Percentiles rank a stretch among this genome's conserved stretches.
Conservation (phyloP, 1,139 yeast species). For the Petasospora fabianii region DNA sequence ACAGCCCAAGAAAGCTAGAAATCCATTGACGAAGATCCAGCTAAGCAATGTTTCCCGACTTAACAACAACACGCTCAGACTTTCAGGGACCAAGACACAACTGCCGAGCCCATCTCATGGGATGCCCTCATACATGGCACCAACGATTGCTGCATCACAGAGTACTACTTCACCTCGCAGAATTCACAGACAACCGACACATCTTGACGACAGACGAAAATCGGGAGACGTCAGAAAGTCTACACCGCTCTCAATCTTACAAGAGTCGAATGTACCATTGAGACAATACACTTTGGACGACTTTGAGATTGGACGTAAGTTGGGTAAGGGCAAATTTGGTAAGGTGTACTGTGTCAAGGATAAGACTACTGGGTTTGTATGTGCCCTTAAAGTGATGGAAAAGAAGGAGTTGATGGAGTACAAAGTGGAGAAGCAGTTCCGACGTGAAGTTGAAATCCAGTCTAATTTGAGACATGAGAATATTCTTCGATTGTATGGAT, state of each 20-base stretch:
- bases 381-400: constrained; percentile 90
- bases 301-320: constrained; percentile 81
- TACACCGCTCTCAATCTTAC: constrained; percentile 24
- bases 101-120: constrained; percentile 1
- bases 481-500: constrained; percentile 77
- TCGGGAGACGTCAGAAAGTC: constrained; percentile 16
- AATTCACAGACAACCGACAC: constrained; percentile 10
- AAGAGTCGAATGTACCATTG: constrained; percentile 24
- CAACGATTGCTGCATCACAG: constrained; percentile 27
- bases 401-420: constrained; percentile 71
- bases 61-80: constrained; percentile 7
- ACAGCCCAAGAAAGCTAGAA: constrained; percentile 6
- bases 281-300: constrained; percentile 42
- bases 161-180: constrained; percentile 23
- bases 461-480: constrained; percentile 72
- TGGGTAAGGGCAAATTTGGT: constrained; percentile 94
- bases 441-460: constrained; percentile 91
- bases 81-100: constrained; percentile 12
- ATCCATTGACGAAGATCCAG: constrained; percentile 20
- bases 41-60: constrained; percentile 11
- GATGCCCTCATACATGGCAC: constrained; percentile 28
- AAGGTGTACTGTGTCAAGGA: constrained; percentile 88
- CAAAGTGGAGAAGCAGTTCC: constrained; percentile 81
- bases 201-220: constrained; percentile 8
- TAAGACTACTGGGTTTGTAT: constrained; percentile 66